Conservation (phyloP, 192 early-diverging fungal genomes). For the Ambispora gerdemannii region DNA sequence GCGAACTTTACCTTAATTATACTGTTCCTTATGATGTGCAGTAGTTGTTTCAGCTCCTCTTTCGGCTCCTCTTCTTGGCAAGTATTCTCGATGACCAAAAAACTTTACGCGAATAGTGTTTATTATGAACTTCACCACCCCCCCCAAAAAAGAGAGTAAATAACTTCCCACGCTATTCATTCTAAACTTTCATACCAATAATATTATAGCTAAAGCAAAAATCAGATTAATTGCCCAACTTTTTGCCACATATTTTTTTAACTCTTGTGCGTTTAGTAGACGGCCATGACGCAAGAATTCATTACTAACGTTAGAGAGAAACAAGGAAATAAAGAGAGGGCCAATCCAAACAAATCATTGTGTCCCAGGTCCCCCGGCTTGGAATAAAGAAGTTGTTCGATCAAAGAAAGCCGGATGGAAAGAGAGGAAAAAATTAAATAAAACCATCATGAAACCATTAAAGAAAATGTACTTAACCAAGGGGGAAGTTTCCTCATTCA, state of each 20-base stretch:
- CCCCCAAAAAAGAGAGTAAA: slow-evolving; percentile 1
- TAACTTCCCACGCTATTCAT: background rate
- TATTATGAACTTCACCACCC: background rate
- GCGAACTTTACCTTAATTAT: slow-evolving; percentile 4
- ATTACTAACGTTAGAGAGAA: background rate
- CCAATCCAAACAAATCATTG: background rate
- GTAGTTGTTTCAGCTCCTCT: background rate
- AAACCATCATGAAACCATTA: slow-evolving; percentile 3
- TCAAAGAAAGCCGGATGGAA: slow-evolving; percentile 7
- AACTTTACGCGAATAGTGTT: background rate
- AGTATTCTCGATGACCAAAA: too few species aligned
- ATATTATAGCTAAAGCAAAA: background rate
- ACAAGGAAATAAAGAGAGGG: background rate
- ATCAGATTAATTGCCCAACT: background rate
- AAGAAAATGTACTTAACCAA: slow-evolving; percentile 3
- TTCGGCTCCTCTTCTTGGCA: background rate
- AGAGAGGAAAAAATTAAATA: background rate
- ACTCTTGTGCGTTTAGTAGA: background rate
- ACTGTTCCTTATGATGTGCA: too few species aligned
- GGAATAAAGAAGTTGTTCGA: background rate
- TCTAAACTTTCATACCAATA: background rate
- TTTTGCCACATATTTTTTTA: slow-evolving; percentile 2
- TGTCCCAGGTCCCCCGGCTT: background rate
- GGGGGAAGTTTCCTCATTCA: background rate
- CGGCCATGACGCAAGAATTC: slow-evolving; percentile 16